Conservation (phyloP, 768 basidiomycete species). For the Rhodotorula kratochvilovae region DNA sequence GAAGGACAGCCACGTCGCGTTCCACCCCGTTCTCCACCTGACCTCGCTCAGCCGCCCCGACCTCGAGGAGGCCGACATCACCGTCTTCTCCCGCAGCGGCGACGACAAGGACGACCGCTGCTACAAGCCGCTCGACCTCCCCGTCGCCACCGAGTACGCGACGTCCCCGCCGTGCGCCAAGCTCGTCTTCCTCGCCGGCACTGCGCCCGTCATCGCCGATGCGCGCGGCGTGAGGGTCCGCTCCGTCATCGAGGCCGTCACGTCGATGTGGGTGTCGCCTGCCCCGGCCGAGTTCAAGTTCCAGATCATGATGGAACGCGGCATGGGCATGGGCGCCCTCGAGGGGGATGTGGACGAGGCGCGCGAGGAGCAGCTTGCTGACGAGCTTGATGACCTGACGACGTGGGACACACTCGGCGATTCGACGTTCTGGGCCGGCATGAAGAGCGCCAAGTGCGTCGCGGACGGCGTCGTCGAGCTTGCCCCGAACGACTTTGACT, state of each 20-base stretch:
- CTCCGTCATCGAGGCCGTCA: conserved; percentile 1
- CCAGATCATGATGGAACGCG: not conserved
- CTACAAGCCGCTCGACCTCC: not conserved
- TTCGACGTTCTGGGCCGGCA: not conserved
- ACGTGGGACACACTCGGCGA: conserved; percentile 7
- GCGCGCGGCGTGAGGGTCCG: not conserved
- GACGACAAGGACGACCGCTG: not conserved
- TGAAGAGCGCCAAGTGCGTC: not conserved
- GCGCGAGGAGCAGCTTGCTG: not conserved
- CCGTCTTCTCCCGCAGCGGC: not conserved
- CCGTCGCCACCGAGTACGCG: conserved; percentile 8
- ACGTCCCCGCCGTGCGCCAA: not conserved
- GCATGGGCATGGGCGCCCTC: not conserved
- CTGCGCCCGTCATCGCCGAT: not conserved
- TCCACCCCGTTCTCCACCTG: conserved; percentile 5
- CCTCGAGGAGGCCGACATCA: not conserved
- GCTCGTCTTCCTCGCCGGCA: not conserved
- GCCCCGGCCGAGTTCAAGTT: not conserved
- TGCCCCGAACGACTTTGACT: not conserved
- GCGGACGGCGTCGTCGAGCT: not conserved
- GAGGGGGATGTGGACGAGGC: not conserved
- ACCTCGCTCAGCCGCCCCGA: not conserved
- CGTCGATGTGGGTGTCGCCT: not conserved
- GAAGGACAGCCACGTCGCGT: not conserved
- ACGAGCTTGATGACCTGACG: not conserved